Evolutionary conservation across 2,329 filamentous ascomycete genomes (phyloP), one percentile per base, ranked within the genome.

Genomic region (Monilinia aucupariae): DNA sequence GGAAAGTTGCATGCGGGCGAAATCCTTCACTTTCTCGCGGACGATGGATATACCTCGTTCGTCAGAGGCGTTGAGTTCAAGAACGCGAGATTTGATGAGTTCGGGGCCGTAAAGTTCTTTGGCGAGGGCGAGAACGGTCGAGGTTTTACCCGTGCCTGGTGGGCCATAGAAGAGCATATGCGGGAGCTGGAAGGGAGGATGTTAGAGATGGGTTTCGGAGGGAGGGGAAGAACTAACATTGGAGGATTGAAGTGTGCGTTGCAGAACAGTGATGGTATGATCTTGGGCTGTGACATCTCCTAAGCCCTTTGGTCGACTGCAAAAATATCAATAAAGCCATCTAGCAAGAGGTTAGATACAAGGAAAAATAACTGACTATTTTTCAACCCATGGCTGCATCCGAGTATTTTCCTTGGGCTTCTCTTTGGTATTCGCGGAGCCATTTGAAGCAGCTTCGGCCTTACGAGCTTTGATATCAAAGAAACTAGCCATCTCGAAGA

Each of bases 161-260:
- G 96, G 94, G 4, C 94, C 94, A 75, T 99, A 99, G 82, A 97
- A 97, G 72, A 99, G 90, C 91, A 99, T 97, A 77, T 99, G 96
- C 3, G 94, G 94, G 47, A 99, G 88, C 85, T 90, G 67, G n/a
- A 22, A 41, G 34, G 51, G 65, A 70, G 30, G 25, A 27, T 8
- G 66, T 71, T 64, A 72, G 66, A 62, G 30, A 30, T 32, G 56
- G 20, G 25, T 30, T 17, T 47, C 17, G 20, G 41, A 37, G 6
- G 50, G 43, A 39, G 27, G 41, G 51, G 52, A 50, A 55, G 22
- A 48, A 32, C 79, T 55, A 76, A 92, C 89, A 73, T 99, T 99
- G 67, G 92, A 91, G 71, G 93, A 92, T 81, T 97, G 92, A 27
- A 99, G 82, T 34, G 92, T 97, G 71, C 94, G 85, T 74, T 93